These are phyloP conservation scores for Wickerhamiella australiensis DNA, from an alignment of 805 yeast species.

Conservation along the genomic window DNA sequence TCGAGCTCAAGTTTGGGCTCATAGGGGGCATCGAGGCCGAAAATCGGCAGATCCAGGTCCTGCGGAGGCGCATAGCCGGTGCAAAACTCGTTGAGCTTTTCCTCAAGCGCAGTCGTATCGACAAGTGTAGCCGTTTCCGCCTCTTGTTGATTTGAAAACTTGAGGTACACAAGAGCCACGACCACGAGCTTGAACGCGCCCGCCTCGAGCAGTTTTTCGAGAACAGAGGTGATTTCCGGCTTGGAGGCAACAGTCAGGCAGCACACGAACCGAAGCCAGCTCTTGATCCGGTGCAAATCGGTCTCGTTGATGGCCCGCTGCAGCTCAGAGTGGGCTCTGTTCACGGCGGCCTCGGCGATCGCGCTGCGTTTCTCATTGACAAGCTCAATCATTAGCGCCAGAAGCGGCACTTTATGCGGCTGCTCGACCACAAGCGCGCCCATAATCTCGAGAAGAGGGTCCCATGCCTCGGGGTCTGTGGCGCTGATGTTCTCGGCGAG, in stretches of 20 bases:
- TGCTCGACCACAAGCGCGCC: slow-evolving; percentile 69
- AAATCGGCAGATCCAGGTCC: slow-evolving; percentile 12
- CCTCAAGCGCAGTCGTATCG: background rate
- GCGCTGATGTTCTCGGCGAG: slow-evolving; percentile 27
- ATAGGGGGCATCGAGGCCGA: slow-evolving; percentile 23
- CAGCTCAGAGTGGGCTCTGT: slow-evolving; percentile 51
- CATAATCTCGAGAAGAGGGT: slow-evolving; percentile 48
- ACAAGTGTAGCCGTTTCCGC: no score
- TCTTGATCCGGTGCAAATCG: slow-evolving; percentile 55
- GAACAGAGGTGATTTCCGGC: slow-evolving; percentile 38
- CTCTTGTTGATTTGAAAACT: background rate
- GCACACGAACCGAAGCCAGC: slow-evolving; percentile 57
- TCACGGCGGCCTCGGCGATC: slow-evolving; percentile 58
- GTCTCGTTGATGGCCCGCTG: slow-evolving; percentile 42
- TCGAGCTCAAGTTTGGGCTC: slow-evolving; percentile 26
- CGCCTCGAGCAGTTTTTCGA: slow-evolving; percentile 41
- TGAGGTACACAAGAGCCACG: slow-evolving; percentile 17
- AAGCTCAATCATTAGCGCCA: slow-evolving; percentile 54
- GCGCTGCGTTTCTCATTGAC: slow-evolving; percentile 51
- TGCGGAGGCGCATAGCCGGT: background rate
- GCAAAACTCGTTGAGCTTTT: background rate
- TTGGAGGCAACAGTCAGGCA: slow-evolving; percentile 50
- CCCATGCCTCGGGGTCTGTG: slow-evolving; percentile 42
- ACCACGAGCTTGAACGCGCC: slow-evolving; percentile 32
- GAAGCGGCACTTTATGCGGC: slow-evolving; percentile 75